Base-by-base conservation (phyloP, 495 filamentous ascomycete species). In the Aspergillus mulundensis region DNA sequence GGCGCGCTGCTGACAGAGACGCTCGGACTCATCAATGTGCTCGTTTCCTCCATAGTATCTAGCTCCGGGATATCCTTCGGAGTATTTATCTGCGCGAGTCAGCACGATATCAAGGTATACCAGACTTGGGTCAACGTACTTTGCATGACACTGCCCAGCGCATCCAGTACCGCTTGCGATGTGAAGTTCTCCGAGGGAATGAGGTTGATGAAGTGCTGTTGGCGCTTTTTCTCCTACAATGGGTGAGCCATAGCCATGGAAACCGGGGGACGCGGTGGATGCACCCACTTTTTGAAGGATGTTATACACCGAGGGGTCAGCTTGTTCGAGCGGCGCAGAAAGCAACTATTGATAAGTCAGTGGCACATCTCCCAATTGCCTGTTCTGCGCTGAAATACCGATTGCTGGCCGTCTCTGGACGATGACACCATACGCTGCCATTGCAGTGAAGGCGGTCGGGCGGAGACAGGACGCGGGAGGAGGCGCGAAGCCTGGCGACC, bases 161-260 rank as follows among this genome's bases (percentile, higher is more conserved):
- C 91, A 82, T 97, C 94, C 36, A 97, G 83, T 11, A 98, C 94
- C 19, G 94, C 91, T 70, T 97, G 91, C 15, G 94, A 97, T 10
- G 94, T 97, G 72, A 98, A 97, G 75, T 98, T 98, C 75, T 98
- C 94, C 19, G 94, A 98, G 15, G 94, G 94, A 58, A 98, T 98
- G 53, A 98, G 84, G 75, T 97, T 97, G 72, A 98, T 93, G 70
- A 96, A 97, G 66, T 97, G 88, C 73, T 95, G 93, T 69, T 98
- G 94, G 58, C 94, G 82, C 56, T 79, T 79, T 84, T 96, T 97
- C 77, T 98, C 93, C 91, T 97, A 62, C 50, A 60, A 40, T 58
- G 50, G 53, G 12, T 38, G 4, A 50, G 30, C 32, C 16, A 50
- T 56, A 8, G 8, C 32, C 2, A 15, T 36, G 12, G 21, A 55